A percentile compares a stretch with the other conserved stretches of the same genome.
These are phyloP conservation scores for Ephemerocybe angulata DNA, from an alignment of 768 basidiomycete species.

Conservation along the genomic window DNA sequence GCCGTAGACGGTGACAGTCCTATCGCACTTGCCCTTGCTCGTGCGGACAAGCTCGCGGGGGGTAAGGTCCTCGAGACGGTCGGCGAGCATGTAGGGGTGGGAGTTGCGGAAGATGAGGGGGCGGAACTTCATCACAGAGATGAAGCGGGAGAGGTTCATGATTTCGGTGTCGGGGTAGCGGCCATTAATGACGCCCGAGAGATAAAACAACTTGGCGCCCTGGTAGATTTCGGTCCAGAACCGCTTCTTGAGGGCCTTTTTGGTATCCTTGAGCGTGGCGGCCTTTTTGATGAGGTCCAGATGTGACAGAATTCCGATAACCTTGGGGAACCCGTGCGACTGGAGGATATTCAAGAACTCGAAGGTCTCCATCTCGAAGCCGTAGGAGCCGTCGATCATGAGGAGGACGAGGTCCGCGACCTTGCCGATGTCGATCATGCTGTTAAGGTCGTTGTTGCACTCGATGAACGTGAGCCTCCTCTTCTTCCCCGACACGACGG, in stretches of 20 bases:
- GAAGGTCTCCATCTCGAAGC: slow-evolving; percentile 99
- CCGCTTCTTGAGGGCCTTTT: slow-evolving; percentile 93
- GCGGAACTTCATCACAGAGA: slow-evolving; percentile 97
- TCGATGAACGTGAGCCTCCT: slow-evolving; percentile 93
- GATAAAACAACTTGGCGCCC: slow-evolving; percentile 96
- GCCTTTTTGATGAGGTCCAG: slow-evolving; percentile 96
- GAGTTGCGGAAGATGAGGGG: slow-evolving; percentile 93
- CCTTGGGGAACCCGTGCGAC: slow-evolving; percentile 97
- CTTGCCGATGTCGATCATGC: slow-evolving; percentile 98
- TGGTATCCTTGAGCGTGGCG: slow-evolving; percentile 79
- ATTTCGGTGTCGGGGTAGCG: slow-evolving; percentile 97
- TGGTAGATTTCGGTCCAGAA: slow-evolving; percentile 99
- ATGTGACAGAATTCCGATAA: slow-evolving; percentile 93
- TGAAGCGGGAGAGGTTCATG: slow-evolving; percentile 92
- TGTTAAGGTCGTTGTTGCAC: slow-evolving; percentile 95
- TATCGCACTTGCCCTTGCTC: slow-evolving; percentile 84
- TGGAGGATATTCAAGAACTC: slow-evolving; percentile 98
- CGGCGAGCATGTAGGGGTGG: slow-evolving; percentile 92
- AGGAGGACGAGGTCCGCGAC: slow-evolving; percentile 93
- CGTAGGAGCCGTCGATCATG: slow-evolving; percentile 97
- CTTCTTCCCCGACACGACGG: slow-evolving; percentile 91
- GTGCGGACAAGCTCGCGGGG: slow-evolving; percentile 76
- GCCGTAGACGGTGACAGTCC: slow-evolving; percentile 92
- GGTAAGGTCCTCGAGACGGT: slow-evolving; percentile 93
- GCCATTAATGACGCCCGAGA: slow-evolving; percentile 94